These are phyloP conservation scores for Colletotrichum sp. DNA, from an alignment of 2,329 filamentous ascomycete species.

Conservation along the genomic window DNA sequence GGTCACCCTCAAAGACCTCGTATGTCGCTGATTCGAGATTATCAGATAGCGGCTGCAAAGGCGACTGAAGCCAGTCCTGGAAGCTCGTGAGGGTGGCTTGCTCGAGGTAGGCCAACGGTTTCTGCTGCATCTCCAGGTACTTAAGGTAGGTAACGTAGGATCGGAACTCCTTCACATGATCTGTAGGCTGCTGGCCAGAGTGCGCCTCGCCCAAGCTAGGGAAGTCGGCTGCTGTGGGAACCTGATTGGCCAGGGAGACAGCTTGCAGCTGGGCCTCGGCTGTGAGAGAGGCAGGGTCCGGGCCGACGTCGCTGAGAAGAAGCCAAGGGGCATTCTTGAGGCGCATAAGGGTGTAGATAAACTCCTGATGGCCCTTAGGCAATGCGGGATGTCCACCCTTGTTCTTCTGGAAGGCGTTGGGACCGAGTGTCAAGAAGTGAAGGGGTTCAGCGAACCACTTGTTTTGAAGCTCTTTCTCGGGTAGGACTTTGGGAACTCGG, in stretches of 20 bases:
- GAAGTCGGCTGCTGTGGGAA: conserved; percentile 57
- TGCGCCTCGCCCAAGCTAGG: conserved; percentile 76
- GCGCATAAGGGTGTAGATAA: conserved; percentile 68
- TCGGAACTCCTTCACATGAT: conserved; percentile 24
- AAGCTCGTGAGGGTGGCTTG: conserved; percentile 58
- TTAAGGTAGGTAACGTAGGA: conserved; percentile 78
- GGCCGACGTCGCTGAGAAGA: conserved; percentile 66
- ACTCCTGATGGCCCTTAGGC: conserved; percentile 62
- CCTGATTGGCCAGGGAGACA: conserved; percentile 27
- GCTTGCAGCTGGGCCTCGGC: conserved; percentile 9
- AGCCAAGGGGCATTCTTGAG: conserved; percentile 68
- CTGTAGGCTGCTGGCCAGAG: conserved; percentile 23
- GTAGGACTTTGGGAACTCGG: conserved; percentile 62
- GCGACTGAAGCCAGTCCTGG: conserved; percentile 96
- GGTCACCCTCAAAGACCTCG: conserved; percentile 97
- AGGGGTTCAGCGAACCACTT: conserved; percentile 75
- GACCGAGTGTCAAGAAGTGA: conserved; percentile 62
- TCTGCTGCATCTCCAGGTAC: conserved; percentile 83
- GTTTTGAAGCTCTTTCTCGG: conserved; percentile 64
- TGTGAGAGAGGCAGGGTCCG: conserved; percentile 32
- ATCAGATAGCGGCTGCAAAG: conserved; percentile 91
- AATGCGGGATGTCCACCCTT: conserved; percentile 66
- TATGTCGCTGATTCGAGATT: conserved; percentile 98
- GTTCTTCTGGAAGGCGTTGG: conserved; percentile 63
- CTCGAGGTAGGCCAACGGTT: conserved; percentile 59